phyloP scores from a whole-genome alignment of 2,329 filamentous ascomycete species.

The Passalora sequoiae region DNA sequence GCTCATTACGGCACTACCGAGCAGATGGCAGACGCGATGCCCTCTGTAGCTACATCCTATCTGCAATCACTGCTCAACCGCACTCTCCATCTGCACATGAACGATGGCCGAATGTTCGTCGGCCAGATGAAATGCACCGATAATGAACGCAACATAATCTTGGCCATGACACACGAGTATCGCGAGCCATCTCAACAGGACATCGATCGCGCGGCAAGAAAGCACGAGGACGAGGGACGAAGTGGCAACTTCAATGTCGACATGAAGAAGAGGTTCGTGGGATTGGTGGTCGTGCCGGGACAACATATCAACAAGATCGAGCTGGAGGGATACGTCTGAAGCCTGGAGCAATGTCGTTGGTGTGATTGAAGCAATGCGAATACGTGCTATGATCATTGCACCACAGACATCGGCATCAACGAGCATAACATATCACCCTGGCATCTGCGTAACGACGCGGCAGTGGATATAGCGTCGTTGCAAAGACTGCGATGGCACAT shows the following conservation, averaged over 20 bases:
- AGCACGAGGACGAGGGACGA: conserved; percentile 28
- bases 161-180: conserved; percentile 84
- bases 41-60: conserved; percentile 23
- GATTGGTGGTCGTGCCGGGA: conserved; percentile 83
- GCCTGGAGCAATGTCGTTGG: too few species aligned
- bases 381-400: too few species aligned
- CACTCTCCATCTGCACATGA: conserved; percentile 71
- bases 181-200: conserved; percentile 57
- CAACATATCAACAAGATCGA: conserved; percentile 83
- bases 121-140: conserved; percentile 94
- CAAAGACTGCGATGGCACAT: too few species aligned
- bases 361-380: too few species aligned
- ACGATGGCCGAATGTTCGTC: conserved; percentile 81
- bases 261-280: conserved; percentile 81
- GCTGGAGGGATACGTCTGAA: conserved; percentile 58
- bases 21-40: too few species aligned
- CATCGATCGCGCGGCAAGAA: conserved; percentile 36
- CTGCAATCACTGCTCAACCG: conserved; percentile 45
- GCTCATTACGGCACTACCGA: too few species aligned
- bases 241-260: conserved; percentile 53
- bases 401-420: too few species aligned
- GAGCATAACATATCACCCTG: too few species aligned
- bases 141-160: conserved; percentile 75
- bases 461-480: too few species aligned
- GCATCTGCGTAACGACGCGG: too few species aligned